Conservation (phyloP, 2,329 filamentous ascomycete genomes). For the Hymenoscyphus linearis region DNA sequence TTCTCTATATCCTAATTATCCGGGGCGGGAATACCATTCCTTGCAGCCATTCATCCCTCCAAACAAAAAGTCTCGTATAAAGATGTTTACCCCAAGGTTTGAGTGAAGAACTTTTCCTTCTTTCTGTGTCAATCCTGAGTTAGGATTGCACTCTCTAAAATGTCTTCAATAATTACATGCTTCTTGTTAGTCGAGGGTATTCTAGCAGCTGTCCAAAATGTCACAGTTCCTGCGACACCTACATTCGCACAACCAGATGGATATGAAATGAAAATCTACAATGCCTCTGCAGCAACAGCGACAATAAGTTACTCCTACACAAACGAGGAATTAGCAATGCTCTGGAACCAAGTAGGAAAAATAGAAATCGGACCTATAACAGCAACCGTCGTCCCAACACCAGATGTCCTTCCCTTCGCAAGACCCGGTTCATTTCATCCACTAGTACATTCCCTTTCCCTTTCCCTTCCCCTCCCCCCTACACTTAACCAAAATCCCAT, state of each 20-base stretch:
- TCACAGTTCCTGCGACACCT: background rate
- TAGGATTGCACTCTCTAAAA: background rate
- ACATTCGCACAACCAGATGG: conserved; percentile 11
- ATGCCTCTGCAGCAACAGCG: conserved; percentile 39
- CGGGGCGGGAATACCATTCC: background rate
- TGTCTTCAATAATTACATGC: background rate
- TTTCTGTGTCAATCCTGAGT: background rate
- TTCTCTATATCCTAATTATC: background rate
- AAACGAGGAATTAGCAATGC: conserved; percentile 40
- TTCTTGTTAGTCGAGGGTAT: conserved; percentile 1
- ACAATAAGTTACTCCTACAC: conserved; percentile 41
- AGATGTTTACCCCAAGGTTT: background rate
- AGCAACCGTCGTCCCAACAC: conserved; percentile 38
- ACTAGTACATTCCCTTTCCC: conserved; percentile 30
- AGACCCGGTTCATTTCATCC: conserved; percentile 38
- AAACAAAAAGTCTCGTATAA: background rate
- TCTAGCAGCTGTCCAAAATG: background rate
- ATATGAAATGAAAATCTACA: conserved; percentile 30
- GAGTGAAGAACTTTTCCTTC: background rate
- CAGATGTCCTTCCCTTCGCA: conserved; percentile 37
- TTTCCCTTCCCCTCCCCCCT: conserved; percentile 13
- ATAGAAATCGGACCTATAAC: conserved; percentile 38
- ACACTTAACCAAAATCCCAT: conserved; percentile 2
- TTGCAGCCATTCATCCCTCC: background rate
- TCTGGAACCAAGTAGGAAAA: conserved; percentile 42